Evolutionary conservation across 129 eudicot species (phyloP), one percentile per base, ranked within the genome.

Genomic region (Pseudognaphalium luteoalbum): DNA sequence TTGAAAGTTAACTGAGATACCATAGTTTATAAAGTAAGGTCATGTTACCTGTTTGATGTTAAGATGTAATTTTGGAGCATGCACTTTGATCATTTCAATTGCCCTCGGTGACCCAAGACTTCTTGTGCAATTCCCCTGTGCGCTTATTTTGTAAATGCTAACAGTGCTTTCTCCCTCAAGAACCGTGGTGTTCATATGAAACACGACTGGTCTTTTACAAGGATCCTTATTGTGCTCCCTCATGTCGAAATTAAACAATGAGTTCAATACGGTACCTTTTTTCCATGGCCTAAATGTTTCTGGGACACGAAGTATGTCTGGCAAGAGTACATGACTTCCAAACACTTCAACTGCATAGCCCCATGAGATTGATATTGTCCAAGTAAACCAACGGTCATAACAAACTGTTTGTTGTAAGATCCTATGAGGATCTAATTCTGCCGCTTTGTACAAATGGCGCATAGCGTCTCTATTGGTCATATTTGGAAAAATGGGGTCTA

Each of bases 281-380:
- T 60, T 86, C 88, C 90, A 93, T 3, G 95, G 89, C 6, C 47
- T 7, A 20, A 86, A 93, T 5, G 95, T 90, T 72, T 84, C 88
- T n/a, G 84, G 89, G 3, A 79, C 80, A 7, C 89, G 92, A 41
- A 90, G 81, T 19, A 74, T 89, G n/a, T 90, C 95, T 0, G 88
- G 82, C 68, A 93, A 65, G 6, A 78, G 81, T 17, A 90, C 81
- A 30, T 85, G 86, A 37, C 25, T 70, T 2, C 82, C 84, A 61
- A 85, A 86, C 0, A 93, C 84, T 76, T 93, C 89, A 1, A 90
- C 74, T 0, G 92, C 88, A 29, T 90, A 93, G 7, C 98, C 98
- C 98, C 98, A 93, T 6, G 98, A 90, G 15, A 93, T 78, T 1
- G 98, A 93, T n/a, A 93, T 80, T 2, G 98, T 90, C 98, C 95